Evolutionary conservation across 495 filamentous ascomycete genomes (phyloP), one percentile per base, ranked within the genome.

Genomic region (Penicillium dipodomyicola): DNA sequence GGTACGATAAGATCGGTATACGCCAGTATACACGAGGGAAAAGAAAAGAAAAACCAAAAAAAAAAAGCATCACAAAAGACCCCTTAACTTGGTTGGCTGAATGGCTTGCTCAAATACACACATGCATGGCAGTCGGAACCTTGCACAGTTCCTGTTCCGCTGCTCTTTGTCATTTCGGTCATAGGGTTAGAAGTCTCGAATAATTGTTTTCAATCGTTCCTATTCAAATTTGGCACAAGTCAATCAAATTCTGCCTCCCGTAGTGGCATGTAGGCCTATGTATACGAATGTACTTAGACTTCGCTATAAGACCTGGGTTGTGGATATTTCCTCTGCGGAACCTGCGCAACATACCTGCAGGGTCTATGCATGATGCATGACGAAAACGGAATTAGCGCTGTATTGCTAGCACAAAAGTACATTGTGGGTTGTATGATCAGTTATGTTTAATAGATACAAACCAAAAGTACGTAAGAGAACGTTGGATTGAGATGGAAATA

Each of bases 141-240:
- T 47, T 54, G 52, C 52, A 47, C 52, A 54, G 32, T 54, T 32
- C 29, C 20, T 35, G 14, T 45, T 29, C 42, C 35, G 51, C 50
- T 56, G 52, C 35, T 49, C 33, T 39, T 50, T n/a, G 42, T 53
- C 57, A 45, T 40, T 35, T 29, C 39, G 35, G 35, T 54, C 50
- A 48, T 56, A 9, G 57, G n/a, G 41, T 48, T 56, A 64, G 55
- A 49, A 49, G 4, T 39, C 19, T 49, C 44, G n/a, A 50, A 57
- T 53, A 62, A 56, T 65, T 48, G 50, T 59, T 59, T 59, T 59
- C 49, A 40, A 52, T 43, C 42, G 32, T 41, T 49, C 40, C 22
- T 42, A 32, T 54, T 50, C 44, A 17, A 39, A 39, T 39, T 8
- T 17, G 3, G 35, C n/a, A 39, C 17, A 39, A 39, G n/a, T 17